Conservation (phyloP, 2,329 filamentous ascomycete genomes). For the Phoma sp. region DNA sequence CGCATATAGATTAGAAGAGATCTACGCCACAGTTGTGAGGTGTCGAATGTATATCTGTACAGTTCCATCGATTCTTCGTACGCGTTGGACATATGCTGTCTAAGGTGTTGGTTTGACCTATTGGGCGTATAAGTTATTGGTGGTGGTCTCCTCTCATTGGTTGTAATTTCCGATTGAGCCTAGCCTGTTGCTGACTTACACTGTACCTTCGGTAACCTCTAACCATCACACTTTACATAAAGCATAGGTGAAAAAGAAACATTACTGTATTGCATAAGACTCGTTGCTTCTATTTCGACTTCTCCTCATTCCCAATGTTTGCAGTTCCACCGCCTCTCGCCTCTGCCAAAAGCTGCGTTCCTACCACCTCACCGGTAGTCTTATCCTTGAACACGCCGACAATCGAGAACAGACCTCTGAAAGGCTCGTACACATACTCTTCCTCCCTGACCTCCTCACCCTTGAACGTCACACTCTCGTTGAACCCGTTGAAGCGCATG, state of each 20-base stretch:
- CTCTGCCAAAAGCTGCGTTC: conserved; percentile 60
- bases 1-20: conserved; percentile 10
- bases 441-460: conserved; percentile 57
- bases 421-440: conserved; percentile 62
- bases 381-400: conserved; percentile 59
- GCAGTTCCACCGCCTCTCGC: conserved; percentile 59
- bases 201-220: too few relatives aligned
- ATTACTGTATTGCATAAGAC: too few relatives aligned
- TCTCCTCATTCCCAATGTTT: conserved; percentile 50
- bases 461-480: conserved; percentile 46
- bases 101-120: too few relatives aligned
- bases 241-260: too few relatives aligned
- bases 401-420: conserved; percentile 53
- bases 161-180: too few relatives aligned
- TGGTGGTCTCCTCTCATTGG: too few relatives aligned
- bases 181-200: too few relatives aligned
- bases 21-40: too few relatives aligned
- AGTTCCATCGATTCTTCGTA: background rate
- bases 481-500: conserved; percentile 63
- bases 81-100: too few relatives aligned
- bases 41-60: conserved; percentile 2
- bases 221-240: too few relatives aligned
- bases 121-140: too few relatives aligned
- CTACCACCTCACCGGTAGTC: conserved; percentile 55
- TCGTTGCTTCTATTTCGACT: conserved; percentile 1